These are phyloP conservation scores for Peltaster fructicola DNA, from an alignment of 2,329 filamentous ascomycete genomes.

Conservation along the genomic window DNA sequence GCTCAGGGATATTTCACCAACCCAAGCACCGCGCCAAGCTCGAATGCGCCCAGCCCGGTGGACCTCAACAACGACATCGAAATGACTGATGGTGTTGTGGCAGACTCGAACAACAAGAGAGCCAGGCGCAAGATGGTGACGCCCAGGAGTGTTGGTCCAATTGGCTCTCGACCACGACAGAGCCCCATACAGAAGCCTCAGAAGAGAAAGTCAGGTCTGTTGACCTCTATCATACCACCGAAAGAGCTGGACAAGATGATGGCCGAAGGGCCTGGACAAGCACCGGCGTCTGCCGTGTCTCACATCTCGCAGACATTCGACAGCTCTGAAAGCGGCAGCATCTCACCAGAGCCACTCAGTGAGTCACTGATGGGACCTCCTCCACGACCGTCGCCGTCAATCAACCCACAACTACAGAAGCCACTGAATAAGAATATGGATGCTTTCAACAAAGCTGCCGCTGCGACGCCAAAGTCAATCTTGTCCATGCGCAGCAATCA, in stretches of 20 bases:
- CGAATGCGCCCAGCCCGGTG: conserved; percentile 31
- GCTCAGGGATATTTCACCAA: conserved; percentile 24
- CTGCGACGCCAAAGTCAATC: conserved; percentile 18
- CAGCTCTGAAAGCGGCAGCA: conserved; percentile 29
- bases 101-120: conserved; percentile 17
- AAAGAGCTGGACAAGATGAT: conserved; percentile 27
- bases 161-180: conserved; percentile 28
- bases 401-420: conserved; percentile 35
- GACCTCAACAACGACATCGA: conserved; percentile 26
- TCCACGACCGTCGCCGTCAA: conserved; percentile 51
- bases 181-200: conserved; percentile 57
- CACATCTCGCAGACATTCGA: conserved; percentile 11
- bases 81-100: conserved; percentile 21
- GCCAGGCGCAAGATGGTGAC: conserved; percentile 30
- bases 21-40: conserved; percentile 36
- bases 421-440: too few relatives aligned
- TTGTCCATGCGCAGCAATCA: conserved; percentile 11
- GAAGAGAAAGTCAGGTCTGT: conserved; percentile 28
- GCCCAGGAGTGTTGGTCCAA: conserved; percentile 30
- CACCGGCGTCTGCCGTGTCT: conserved; percentile 11
- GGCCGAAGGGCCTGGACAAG: conserved; percentile 13
- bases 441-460: too few relatives aligned
- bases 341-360: conserved; percentile 31
- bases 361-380: conserved; percentile 37
- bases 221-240: conserved; percentile 26